phyloP scores from a whole-genome alignment of 169 alveolate species.

The Plasmodium gaboni region DNA sequence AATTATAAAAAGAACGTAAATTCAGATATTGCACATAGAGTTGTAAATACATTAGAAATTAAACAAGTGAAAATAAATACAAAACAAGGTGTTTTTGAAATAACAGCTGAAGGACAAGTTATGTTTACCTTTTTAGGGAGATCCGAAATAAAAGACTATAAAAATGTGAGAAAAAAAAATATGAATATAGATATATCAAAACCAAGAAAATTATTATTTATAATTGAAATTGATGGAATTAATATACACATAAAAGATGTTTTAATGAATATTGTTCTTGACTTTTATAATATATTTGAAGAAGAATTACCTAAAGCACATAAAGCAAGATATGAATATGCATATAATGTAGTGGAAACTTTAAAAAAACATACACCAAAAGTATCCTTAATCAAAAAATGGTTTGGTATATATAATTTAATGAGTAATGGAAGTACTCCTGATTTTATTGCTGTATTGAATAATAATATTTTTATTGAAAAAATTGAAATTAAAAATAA shows the following conservation, averaged over 20 bases:
- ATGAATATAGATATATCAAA: constrained; percentile 56
- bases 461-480: constrained; percentile 45
- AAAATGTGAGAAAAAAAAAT: constrained; percentile 51
- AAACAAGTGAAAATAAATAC: constrained; percentile 60
- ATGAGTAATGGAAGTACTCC: constrained; percentile 76
- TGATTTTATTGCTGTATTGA: constrained; percentile 59
- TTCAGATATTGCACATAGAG: neutral
- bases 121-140: constrained; percentile 70
- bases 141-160: constrained; percentile 71
- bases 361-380: constrained; percentile 72
- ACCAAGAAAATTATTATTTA: constrained; percentile 67
- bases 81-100: constrained; percentile 72
- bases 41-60: constrained; percentile 64
- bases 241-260: constrained; percentile 59
- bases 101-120: constrained; percentile 49
- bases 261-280: constrained; percentile 24
- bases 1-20: neutral
- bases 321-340: constrained; percentile 67
- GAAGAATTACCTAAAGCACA: constrained; percentile 72
- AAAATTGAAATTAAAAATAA: constrained; percentile 64
- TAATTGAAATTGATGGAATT: constrained; percentile 58
- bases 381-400: constrained; percentile 56
- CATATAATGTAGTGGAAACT: constrained; percentile 70
- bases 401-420: constrained; percentile 64
- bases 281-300: constrained; percentile 56